Evolutionary conservation across 2,329 filamentous ascomycete genomes (phyloP).

Genomic region (Fusarium veterinarium): DNA sequence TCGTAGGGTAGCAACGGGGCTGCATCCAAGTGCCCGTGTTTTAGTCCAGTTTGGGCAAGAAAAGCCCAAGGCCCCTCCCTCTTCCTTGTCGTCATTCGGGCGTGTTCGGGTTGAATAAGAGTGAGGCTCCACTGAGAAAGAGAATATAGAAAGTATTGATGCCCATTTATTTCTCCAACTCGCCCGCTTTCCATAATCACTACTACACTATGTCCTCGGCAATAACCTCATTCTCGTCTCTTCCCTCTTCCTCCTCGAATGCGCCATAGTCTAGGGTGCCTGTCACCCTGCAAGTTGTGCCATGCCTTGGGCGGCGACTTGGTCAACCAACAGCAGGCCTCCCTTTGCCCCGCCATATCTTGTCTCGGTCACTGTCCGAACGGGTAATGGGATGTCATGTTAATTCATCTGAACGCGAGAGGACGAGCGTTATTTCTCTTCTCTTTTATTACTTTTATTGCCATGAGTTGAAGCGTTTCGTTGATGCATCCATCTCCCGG

Average conservation of each 20-base stretch:
- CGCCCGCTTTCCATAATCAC: background rate
- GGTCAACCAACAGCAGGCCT: conserved; percentile 35
- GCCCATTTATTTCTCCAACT: conserved; percentile 5
- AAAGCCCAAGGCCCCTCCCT: conserved; percentile 1
- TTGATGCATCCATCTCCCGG: background rate
- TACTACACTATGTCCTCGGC: conserved; percentile 11
- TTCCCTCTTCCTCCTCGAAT: conserved; percentile 8
- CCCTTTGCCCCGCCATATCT: conserved; percentile 33
- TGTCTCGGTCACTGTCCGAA: conserved; percentile 46
- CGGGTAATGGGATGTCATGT: conserved; percentile 34
- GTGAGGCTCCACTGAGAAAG: conserved; percentile 5
- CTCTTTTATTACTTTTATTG: conserved; percentile 29
- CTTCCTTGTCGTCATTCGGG: conserved; percentile 29
- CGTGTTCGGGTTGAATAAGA: conserved; percentile 30
- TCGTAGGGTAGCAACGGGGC: conserved; percentile 20
- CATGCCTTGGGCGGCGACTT: conserved; percentile 24
- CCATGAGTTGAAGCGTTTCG: background rate
- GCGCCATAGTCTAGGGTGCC: conserved; percentile 19
- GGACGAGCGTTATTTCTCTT: conserved; percentile 22
- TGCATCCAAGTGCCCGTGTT: conserved; percentile 25
- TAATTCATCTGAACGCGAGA: conserved; percentile 32
- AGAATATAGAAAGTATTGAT: conserved; percentile 21
- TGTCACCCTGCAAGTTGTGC: conserved; percentile 33
- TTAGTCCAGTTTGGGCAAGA: conserved; percentile 22
- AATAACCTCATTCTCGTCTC: conserved; percentile 9